phyloP scores from a whole-genome alignment of 495 filamentous ascomycete species.

The Staphylotrichum tortipilum region DNA sequence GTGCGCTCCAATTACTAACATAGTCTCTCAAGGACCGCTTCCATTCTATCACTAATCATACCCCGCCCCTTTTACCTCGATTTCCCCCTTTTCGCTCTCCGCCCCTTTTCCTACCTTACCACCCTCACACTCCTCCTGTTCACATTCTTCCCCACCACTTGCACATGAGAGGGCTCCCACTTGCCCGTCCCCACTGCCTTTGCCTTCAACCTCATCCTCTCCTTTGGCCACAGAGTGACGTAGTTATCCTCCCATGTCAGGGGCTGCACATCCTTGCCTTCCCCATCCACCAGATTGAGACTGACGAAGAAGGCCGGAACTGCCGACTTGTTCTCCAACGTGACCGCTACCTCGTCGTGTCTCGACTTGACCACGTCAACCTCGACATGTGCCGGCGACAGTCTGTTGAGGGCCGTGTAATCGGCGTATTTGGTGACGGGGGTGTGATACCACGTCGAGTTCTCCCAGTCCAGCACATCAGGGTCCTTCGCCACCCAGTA shows the following conservation, averaged over 20 bases:
- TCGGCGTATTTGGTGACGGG: constrained; percentile 47
- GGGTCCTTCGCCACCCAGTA: constrained; percentile 49
- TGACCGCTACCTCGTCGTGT: constrained; percentile 14
- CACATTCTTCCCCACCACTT: constrained; percentile 18
- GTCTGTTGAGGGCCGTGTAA: constrained; percentile 38
- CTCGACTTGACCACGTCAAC: constrained; percentile 11
- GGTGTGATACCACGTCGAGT: constrained; percentile 51
- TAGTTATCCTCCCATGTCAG: constrained; percentile 57
- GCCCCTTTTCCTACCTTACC: too few species aligned
- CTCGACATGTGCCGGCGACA: constrained; percentile 32
- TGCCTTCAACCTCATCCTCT: constrained; percentile 31
- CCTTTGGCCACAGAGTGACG: constrained; percentile 50
- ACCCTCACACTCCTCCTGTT: neutral
- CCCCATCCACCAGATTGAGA: constrained; percentile 37
- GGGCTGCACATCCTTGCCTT: constrained; percentile 39
- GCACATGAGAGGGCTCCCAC: constrained; percentile 3
- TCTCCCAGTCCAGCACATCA: constrained; percentile 48
- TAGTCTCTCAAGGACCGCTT: too few species aligned
- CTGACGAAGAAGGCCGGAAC: constrained; percentile 51
- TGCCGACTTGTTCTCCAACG: constrained; percentile 44
- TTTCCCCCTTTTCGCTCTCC: too few species aligned
- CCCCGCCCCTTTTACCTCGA: too few species aligned
- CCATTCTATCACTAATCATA: too few species aligned
- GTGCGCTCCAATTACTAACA: too few species aligned
- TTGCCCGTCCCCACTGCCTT: neutral